A percentile compares a stretch with the other conserved stretches of the same genome.
Conservation (phyloP, 257 asterid genomes). For the Anisodus tanguticus region DNA sequence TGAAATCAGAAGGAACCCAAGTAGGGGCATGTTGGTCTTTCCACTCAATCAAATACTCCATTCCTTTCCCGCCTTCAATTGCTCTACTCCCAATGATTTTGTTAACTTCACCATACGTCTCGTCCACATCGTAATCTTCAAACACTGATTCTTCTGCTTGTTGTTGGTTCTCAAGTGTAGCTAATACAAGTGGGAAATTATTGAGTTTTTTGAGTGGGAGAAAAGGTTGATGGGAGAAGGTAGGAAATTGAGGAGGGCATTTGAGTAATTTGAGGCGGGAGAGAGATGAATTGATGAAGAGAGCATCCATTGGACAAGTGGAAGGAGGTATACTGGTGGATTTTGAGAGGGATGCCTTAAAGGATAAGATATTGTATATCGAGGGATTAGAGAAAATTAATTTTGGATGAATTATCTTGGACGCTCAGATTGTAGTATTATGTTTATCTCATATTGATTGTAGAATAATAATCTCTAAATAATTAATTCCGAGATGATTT, state of each 20-base stretch:
- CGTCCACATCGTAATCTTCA: conserved; percentile 63
- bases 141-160: conserved; percentile 33
- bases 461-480: no score
- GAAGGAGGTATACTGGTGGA: not conserved
- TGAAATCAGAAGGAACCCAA: conserved; percentile 91
- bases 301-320: conserved; percentile 31
- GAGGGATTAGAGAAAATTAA: no score
- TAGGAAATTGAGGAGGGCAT: conserved; percentile 43
- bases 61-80: conserved; percentile 50
- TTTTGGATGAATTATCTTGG: no score
- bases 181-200: conserved; percentile 35
- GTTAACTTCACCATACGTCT: conserved; percentile 78
- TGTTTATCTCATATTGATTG: no score
- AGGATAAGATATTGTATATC: not conserved
- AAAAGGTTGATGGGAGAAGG: conserved; percentile 37
- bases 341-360: not conserved
- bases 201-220: conserved; percentile 32
- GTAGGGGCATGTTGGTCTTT: conserved; percentile 90
- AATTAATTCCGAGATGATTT: no score
- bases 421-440: no score
- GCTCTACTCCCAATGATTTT: conserved; percentile 81
- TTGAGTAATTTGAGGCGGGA: conserved; percentile 65
- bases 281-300: conserved; percentile 44
- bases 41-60: conserved; percentile 95
- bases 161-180: conserved; percentile 64